Base-by-base conservation (phyloP, 257 asterid genomes). In the Petunia axillaris region DNA sequence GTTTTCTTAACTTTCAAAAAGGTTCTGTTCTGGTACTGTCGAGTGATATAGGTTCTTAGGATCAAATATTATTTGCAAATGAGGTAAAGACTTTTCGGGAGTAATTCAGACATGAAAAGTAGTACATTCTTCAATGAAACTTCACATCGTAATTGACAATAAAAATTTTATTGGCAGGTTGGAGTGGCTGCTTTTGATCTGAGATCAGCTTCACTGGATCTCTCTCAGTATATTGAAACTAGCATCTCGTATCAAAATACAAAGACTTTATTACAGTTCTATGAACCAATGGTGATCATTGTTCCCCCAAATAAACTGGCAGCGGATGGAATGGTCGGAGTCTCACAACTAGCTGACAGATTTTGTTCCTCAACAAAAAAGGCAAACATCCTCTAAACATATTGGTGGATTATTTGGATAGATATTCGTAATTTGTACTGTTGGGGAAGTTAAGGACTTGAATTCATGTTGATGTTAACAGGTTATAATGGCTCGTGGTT, bases 151-250 rank as follows among this genome's bases (percentile, higher is more conserved):
- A 71, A 71, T 35, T 71, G 71, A 67, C 13, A 36, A 50, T 64
- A 50, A 65, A 52, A 64, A 80, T 80, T 44, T 70, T 70, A 40
- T 58, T 71, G 58, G 65, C 85, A 95, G 99, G 97, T 95, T 82
- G 99, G 99, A 79, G 97, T 95, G 83, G 99, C 99, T 83, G 99
- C 98, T 46, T 87, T 93, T 81, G 97, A 93, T 85, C 85, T 95
- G 89, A 89, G 99, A 88, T 93, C 97, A 67, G 99, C 98, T 77
- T 95, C 99, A 1, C 83, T 95, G 81, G 94, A 93, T 90, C 99
- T 95, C 62, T 95, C 99, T 79, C 98, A 95, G 85, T 95, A 89
- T 85, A 95, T 95, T 84, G 99, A 95, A 90, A 93, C 96, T 43
- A 95, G 98, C 87, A 89, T 93, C 84, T 93, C 98, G 44, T 93